Evolutionary conservation across 805 yeast genomes (phyloP), one percentile per base, ranked within the genome.

Genomic region (Ogataea populi-albae): DNA sequence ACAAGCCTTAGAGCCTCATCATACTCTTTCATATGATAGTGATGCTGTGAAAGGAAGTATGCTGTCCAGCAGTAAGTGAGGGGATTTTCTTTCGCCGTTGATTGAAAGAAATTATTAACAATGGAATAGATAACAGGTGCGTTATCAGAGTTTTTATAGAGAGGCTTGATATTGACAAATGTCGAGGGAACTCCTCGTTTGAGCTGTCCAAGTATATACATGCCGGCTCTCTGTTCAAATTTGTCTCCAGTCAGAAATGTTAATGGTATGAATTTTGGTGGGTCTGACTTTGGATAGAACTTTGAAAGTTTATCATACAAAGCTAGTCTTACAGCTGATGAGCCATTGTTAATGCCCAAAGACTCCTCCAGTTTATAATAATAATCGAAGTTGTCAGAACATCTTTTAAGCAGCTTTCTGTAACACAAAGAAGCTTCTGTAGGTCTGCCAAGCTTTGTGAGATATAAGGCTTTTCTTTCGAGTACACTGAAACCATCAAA

Each of bases 111-210:
- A 4, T 74, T 71, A 27, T 61, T 44, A 8, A 80, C 85, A 38
- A 84, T 62, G 22, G 70, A 55, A 40, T 72, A 78, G 38, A 86
- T 71, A 3, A 69, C 45, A 6, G 49, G 44, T 14, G 59, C 55
- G 48, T 62, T 67, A 31, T 55, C 51, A 33, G 43, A 64, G 32
- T 68, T 73, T 37, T 66, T 71, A 62, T 86, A 86, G 45, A 88
- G 68, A 1, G 94, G 85, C 62, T 89, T 88, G 32, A 93, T 77
- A 49, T 86, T 82, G 37, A 82, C 82, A 62, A 89, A 93, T 4
- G 93, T 74, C 1, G 96, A 85, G 4, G 98, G 98, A 22, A 88
- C 93, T 26, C 95, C 94, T 37, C 87, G 73, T 43, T 71, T 64
- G 50, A 93, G 71, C 53, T 81, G 85, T 4, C 68, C 59, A 4